Evolutionary conservation across 805 yeast genomes (phyloP).

Genomic region (Lipomyces chichibuensis): DNA sequence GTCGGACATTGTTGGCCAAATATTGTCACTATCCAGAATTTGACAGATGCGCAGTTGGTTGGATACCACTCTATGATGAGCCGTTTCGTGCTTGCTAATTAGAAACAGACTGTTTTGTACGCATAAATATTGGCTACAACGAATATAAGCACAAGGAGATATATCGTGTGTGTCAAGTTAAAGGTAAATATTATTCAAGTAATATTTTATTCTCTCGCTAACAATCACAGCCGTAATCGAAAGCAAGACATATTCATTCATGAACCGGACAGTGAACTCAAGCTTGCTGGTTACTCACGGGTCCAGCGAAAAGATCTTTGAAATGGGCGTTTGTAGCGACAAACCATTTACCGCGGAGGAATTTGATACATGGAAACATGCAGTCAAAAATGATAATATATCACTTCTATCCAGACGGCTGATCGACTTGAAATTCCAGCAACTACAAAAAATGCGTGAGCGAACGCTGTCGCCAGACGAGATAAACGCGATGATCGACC

Average conservation of each 20-base stretch:
- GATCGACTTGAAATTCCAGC: constrained; percentile 64
- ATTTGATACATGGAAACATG: constrained; percentile 66
- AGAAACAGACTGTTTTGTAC: constrained; percentile 59
- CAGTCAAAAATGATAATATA: constrained; percentile 61
- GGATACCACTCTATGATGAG: background rate
- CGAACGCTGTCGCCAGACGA: constrained; percentile 69
- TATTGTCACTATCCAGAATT: constrained; percentile 84
- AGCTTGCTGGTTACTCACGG: constrained; percentile 83
- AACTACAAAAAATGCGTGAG: constrained; percentile 63
- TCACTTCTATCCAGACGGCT: constrained; percentile 65
- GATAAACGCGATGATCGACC: constrained; percentile 75
- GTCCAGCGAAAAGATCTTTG: constrained; percentile 68
- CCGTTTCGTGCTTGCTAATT: background rate
- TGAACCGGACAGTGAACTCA: constrained; percentile 56
- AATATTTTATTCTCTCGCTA: background rate
- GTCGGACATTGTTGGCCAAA: constrained; percentile 73
- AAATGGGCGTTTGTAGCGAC: constrained; percentile 80
- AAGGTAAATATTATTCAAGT: constrained; percentile 51
- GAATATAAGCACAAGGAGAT: constrained; percentile 62
- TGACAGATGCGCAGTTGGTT: constrained; percentile 63
- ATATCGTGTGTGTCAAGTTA: constrained; percentile 83
- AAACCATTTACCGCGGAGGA: constrained; percentile 71
- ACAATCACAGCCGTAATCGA: constrained; percentile 24
- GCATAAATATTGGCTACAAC: constrained; percentile 78
- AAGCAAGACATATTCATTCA: constrained; percentile 55